Base-by-base conservation (phyloP, 2,329 filamentous ascomycete genomes). In the Bipolaris zeicola region DNA sequence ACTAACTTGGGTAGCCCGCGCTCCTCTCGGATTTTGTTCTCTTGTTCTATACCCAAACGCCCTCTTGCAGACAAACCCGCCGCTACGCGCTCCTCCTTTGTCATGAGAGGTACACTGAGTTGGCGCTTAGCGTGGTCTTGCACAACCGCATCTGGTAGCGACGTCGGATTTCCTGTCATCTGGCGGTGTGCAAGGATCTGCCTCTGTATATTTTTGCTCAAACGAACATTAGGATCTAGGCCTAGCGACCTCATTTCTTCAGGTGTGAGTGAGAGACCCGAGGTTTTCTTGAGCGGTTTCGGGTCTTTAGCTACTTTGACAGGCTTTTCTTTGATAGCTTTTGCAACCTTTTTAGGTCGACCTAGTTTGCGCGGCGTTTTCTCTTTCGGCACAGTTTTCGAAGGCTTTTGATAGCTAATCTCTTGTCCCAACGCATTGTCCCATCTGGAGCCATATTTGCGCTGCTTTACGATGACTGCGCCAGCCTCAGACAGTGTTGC, bases 101-200 rank as follows among this genome's bases (percentile, higher is more conserved):
- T 66, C 62, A 74, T 65, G 2, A 72, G 56, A 10, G 67, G 66
- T 10, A 57, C 52, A 31, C 45, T 53, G 31, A 52, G 48, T 33
- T 47, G 41, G 28, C 38, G 53, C 38, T 33, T 51, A 6, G 53
- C 41, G 16, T 54, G 26, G 10, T 55, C 48, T 33, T 62, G 58
- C 33, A 55, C 26, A 5, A 72, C 56, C 14, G 50, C 45, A 13
- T 68, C 64, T 1, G 70, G 69, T 33, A 71, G 28, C 11, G 70
- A 68, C 4, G 24, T 38, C n/a, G 58, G 52, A 43, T 67, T 61
- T 34, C 63, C 65, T 20, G 63, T 65, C 33, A 56, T 56, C 33
- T 62, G 56, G 6, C 71, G 69, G 55, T 75, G 61, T 8, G 60
- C 66, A 43, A 62, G 56, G 22, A 75, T 69, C 46, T 73, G 70